Conservation (phyloP, 495 filamentous ascomycete genomes). For the Opeltia flavorubescens region DNA sequence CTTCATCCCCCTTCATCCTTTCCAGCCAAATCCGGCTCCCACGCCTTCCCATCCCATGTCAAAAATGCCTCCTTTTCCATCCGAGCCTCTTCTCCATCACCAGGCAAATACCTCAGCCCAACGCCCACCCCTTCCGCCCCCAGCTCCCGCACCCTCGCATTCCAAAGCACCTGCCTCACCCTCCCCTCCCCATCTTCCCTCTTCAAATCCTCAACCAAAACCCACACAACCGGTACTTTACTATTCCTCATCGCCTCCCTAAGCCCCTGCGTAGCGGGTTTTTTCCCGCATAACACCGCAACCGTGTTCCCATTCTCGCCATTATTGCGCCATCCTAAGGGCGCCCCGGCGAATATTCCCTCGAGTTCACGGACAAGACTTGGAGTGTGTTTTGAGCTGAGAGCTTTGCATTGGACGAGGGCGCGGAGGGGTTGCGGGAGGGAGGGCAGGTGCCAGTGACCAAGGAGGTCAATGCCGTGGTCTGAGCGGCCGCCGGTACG, state of each 20-base stretch:
- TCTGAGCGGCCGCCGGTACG: slow-evolving; percentile 66
- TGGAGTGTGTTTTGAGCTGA: slow-evolving; percentile 41
- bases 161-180: slow-evolving; percentile 58
- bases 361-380: slow-evolving; percentile 70
- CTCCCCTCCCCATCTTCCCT: slow-evolving; percentile 37
- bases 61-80: slow-evolving; percentile 11
- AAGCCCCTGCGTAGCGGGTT: slow-evolving; percentile 37
- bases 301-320: slow-evolving; percentile 33
- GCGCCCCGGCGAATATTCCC: slow-evolving; percentile 59
- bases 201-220: slow-evolving; percentile 26
- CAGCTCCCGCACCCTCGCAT: slow-evolving; percentile 42
- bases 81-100: background rate
- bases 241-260: slow-evolving; percentile 51
- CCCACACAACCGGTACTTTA: slow-evolving; percentile 49
- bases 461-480: slow-evolving; percentile 71
- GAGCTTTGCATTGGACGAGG: slow-evolving; percentile 71
- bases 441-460: slow-evolving; percentile 57
- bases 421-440: slow-evolving; percentile 38
- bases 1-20: background rate
- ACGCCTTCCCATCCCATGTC: slow-evolving; percentile 9
- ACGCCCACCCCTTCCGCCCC: slow-evolving; percentile 54
- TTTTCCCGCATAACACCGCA: slow-evolving; percentile 43
- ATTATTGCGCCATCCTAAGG: slow-evolving; percentile 47
- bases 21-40: slow-evolving; percentile 8
- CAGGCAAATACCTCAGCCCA: slow-evolving; percentile 32